Evolutionary conservation across 2,329 filamentous ascomycete genomes (phyloP), one percentile per base, ranked within the genome.

Genomic region (Chaetomium olivaceum): DNA sequence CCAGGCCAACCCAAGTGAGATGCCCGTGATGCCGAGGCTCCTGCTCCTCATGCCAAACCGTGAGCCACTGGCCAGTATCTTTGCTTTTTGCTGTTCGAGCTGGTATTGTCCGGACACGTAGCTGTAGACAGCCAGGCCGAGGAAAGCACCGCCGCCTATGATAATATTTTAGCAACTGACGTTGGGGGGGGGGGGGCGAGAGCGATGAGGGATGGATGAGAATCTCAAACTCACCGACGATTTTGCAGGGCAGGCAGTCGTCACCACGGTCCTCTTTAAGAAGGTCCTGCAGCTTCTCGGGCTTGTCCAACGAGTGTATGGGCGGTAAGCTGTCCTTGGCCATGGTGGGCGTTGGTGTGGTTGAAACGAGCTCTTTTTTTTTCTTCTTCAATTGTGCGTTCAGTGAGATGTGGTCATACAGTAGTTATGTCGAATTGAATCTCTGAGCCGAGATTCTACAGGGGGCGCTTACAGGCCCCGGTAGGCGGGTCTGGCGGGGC

Each of bases 111-210:
- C 91, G 3, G 89, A 91, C 67, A 87, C 81, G 78, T 93, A 93
- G 76, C 88, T 93, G 78, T 93, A 95, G 1, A 83, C 87, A 3
- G 88, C 91, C 19, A 94, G 85, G 1, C 89, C 90, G 63, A 92
- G 81, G 69, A 95, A 92, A 0, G 91, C 89, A 48, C 87, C 84
- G 73, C 90, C 89, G 54, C 91, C 91, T 93, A 71, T 27, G 33
- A 16, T 27, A 14, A 5, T 2, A 16, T 55, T 8, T 67, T n/a
- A 65, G 61, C 12, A 50, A 46, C 29, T 51, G 51, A 11, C 54
- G 16, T 2, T 8, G 14, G 7, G 5, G 51, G 23, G 16, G 3
- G n/a, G 25, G 19, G 12, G 6, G 23, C 7, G 12, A 14, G 14
- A 54, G n/a, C n/a, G n/a, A n/a, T n/a, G n/a, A n/a, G n/a, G 16